These are phyloP conservation scores for Globisporangium parvum DNA, from an alignment of 352 stramenopile genomes.

Conservation along the genomic window DNA sequence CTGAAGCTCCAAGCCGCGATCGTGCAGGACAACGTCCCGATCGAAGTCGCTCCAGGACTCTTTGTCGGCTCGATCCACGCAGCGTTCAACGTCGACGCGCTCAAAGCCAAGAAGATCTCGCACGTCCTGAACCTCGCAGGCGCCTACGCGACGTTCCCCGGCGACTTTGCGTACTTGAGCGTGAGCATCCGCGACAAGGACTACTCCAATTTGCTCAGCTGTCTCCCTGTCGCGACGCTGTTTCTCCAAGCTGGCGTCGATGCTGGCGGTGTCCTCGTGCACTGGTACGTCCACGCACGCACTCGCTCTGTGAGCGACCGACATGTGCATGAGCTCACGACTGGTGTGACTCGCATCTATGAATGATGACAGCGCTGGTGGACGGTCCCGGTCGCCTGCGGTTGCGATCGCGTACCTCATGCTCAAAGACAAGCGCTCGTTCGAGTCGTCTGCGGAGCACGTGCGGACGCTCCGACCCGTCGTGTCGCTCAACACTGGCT, in stretches of 20 bases:
- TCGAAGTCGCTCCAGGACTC: conserved; percentile 56
- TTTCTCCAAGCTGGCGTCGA: conserved; percentile 77
- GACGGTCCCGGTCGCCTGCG: conserved; percentile 77
- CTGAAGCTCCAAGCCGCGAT: conserved; percentile 58
- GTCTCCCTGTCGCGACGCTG: conserved; percentile 59
- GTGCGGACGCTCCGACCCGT: conserved; percentile 60
- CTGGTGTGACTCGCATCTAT: neutral
- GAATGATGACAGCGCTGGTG: conserved; percentile 35
- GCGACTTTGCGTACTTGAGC: conserved; percentile 87
- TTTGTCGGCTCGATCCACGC: conserved; percentile 86
- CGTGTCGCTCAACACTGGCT: conserved; percentile 71
- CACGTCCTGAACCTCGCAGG: conserved; percentile 86
- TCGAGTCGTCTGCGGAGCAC: conserved; percentile 35
- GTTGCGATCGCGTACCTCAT: conserved; percentile 81
- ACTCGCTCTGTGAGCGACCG: neutral
- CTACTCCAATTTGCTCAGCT: conserved; percentile 84
- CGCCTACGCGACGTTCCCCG: conserved; percentile 81
- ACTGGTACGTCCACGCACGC: conserved; percentile 38
- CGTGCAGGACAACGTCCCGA: conserved; percentile 83
- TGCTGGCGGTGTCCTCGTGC: conserved; percentile 68
- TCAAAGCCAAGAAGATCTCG: conserved; percentile 69
- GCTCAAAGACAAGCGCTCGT: conserved; percentile 49
- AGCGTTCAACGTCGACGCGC: conserved; percentile 80
- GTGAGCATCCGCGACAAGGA: conserved; percentile 89
- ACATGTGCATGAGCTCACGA: neutral